Percentiles rank a stretch among this genome's conserved stretches.
Evolutionary conservation across 371 early-diverging fungal species (phyloP).

Genomic region (Haplosporangium sp.): DNA sequence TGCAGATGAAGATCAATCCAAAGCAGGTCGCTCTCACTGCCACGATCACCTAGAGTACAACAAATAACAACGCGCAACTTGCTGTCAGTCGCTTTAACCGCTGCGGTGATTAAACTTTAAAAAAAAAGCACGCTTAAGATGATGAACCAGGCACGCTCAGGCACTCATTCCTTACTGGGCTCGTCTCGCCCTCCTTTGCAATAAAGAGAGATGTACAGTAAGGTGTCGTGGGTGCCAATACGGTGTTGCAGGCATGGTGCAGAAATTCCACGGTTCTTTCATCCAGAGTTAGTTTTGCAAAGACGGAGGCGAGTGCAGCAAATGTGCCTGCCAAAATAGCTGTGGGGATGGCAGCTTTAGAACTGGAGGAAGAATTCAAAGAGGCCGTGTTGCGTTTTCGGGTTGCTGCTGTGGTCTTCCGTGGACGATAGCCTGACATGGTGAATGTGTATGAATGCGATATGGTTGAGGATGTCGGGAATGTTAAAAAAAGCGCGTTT

Average conservation of each 20-base stretch:
- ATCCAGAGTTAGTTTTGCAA: constrained; percentile 79
- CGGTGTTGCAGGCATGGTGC: constrained; percentile 29
- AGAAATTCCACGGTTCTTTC: constrained; percentile 59
- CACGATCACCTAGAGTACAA: constrained; percentile 48
- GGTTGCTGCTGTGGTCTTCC: constrained; percentile 47
- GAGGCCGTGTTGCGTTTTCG: constrained; percentile 31
- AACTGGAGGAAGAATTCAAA: constrained; percentile 17
- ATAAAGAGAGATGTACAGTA: constrained; percentile 44
- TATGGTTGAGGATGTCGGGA: too few relatives aligned
- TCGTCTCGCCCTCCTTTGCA: constrained; percentile 50
- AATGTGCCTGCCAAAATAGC: constrained; percentile 67
- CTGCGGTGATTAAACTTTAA: not conserved
- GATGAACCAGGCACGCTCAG: not conserved
- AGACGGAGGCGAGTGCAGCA: constrained; percentile 81
- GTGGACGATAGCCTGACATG: constrained; percentile 51
- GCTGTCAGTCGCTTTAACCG: too few relatives aligned
- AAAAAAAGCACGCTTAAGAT: not conserved
- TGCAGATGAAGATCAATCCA: constrained; percentile 69
- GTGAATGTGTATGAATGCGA: not conserved
- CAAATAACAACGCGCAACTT: not conserved
- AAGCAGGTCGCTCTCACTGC: constrained; percentile 65
- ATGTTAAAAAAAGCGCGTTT: too few relatives aligned
- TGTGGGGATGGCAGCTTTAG: constrained; percentile 36
- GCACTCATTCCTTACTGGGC: constrained; percentile 28
- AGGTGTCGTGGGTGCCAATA: constrained; percentile 39